Base-by-base conservation (phyloP, 2,329 filamentous ascomycete species). In the Epichloe gansuensis region DNA sequence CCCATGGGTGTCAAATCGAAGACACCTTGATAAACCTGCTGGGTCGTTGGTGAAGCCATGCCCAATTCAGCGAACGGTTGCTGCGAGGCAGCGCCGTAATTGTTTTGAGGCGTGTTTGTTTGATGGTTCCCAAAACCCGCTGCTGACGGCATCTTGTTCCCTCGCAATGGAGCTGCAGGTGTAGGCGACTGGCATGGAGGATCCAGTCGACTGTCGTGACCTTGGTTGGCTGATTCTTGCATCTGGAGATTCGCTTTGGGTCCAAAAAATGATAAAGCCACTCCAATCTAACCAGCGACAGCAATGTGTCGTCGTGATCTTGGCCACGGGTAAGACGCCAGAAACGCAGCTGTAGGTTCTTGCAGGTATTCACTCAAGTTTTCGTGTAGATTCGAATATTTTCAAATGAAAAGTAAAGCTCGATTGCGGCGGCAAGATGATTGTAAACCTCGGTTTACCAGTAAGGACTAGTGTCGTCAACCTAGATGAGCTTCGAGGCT, bases 1-100 rank as follows among this genome's bases (percentile, higher is more conserved):
- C 64, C 63, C 67, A 79, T 69, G 15, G 64, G 56, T 21, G 58
- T 63, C 74, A 78, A 75, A 57, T 73, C 74, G 61, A 74, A 78
- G 7, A 68, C 63, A 4, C 57, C 67, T 46, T 59, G 58, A 13
- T 60, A 58, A 35, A 52, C 51, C 1, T 53, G 57, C 4, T 58
- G 50, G 36, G 54, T 55, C 17, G 59, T 55, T 39, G 64, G 61
- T 44, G 64, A 62, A 48, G 64, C 56, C 67, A 74, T 71, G 51
- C 73, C 70, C 56, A 71, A 64, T 51, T 75, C 73, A 34, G 64
- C 15, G 6, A 8, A 35, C 21, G 47, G 36, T 4, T 45, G 36
- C 38, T 50, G 52, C 39, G 35, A 38, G 13, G 15, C 34, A 11
- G 21, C 11, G 3, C 52, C 47, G 27, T 46, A 7, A 5, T 23